Evolutionary conservation across 129 eudicot species (phyloP), one percentile per base, ranked within the genome.

Genomic region (Helianthus annuus): DNA sequence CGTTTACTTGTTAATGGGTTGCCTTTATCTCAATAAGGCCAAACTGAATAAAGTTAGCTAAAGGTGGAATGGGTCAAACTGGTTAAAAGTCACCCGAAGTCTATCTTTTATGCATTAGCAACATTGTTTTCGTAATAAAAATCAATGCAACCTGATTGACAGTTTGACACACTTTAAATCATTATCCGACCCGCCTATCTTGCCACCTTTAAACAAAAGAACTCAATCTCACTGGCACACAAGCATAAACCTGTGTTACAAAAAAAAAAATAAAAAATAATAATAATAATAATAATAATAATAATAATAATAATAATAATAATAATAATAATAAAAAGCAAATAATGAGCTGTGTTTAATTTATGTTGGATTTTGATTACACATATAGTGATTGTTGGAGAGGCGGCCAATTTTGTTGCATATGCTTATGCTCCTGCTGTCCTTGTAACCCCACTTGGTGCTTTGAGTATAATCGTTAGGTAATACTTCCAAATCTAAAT

Each of bases 401-500:
- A 89, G 79, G 88, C 80, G 56, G 96, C 97, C n/a, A 92, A 92
- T 75, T 89, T 92, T 76, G 96, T 92, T 45, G 97, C 97, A 62
- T 92, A 92, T 74, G 91, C 87, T 60, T 92, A 82, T 80, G 97
- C 97, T 69, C 97, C 97, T 19, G 97, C 97, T 10, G 96, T 92
- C 56, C 91, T 92, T 17, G 97, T 92, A 77, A 92, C 97, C 10
- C 97, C 97, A 17, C 97, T 92, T 75, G 97, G 97, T 75, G 97
- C 96, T 49, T 79, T 92, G 79, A 92, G 97, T 82, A 89, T 92
- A 73, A 92, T 92, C 22, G 84, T 92, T 27, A 92, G 97, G 97
- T 89, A 77, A 70, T 42, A 53, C 12, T 16, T 53, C 49, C 27
- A 66, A 68, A 14, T 46, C 52, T 13, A 0, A 19, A 19, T 51